A percentile compares a stretch with the other conserved stretches of the same genome.
phyloP scores from a whole-genome alignment of 2,329 filamentous ascomycete genomes.

The Fusarium neocosmosporiellum region DNA sequence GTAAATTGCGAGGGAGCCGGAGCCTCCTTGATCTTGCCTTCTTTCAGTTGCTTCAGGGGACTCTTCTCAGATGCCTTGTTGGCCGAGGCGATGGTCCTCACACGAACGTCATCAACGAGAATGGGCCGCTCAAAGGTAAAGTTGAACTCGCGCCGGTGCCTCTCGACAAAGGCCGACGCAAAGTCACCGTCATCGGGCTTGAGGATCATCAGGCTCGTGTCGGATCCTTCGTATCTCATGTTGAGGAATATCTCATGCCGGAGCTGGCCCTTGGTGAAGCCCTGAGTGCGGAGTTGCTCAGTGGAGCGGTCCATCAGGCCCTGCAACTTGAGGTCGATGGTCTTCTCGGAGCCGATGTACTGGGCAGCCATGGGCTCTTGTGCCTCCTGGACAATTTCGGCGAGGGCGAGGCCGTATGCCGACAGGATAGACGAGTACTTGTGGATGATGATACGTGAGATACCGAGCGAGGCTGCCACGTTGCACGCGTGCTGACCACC shows the following conservation, averaged over 20 bases:
- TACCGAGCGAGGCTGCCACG: not conserved
- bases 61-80: conserved; percentile 22
- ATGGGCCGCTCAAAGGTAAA: conserved; percentile 62
- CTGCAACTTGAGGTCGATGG: not conserved
- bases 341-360: not conserved
- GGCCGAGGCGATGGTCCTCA: conserved; percentile 42
- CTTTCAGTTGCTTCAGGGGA: conserved; percentile 36
- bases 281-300: conserved; percentile 24
- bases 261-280: conserved; percentile 51
- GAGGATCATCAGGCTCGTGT: conserved; percentile 54
- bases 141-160: conserved; percentile 80
- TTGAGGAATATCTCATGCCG: conserved; percentile 56
- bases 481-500: not conserved
- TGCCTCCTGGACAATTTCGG: conserved; percentile 20
- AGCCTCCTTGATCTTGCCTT: conserved; percentile 8
- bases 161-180: conserved; percentile 73
- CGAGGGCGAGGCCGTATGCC: not conserved
- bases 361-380: not conserved
- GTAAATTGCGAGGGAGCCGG: not conserved
- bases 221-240: conserved; percentile 56
- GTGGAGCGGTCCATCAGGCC: not conserved
- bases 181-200: conserved; percentile 60
- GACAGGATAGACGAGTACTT: not conserved
- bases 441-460: not conserved
- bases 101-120: conserved; percentile 57